A percentile compares a stretch with the other conserved stretches of the same genome.
These are phyloP conservation scores for Tolypocladium ophioglossoides DNA, from an alignment of 2,329 filamentous ascomycete species.

Conservation along the genomic window DNA sequence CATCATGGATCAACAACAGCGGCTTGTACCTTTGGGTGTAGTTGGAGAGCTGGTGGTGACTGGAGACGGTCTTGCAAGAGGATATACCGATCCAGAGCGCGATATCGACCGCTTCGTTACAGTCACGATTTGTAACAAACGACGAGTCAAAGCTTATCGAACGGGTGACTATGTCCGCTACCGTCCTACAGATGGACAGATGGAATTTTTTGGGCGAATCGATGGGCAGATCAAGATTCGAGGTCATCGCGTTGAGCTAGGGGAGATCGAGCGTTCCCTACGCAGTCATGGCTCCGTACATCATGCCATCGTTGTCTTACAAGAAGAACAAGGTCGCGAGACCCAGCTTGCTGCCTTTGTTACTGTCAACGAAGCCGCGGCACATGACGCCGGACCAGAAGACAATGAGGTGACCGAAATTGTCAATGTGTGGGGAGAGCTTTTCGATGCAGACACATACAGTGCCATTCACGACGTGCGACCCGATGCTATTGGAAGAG, in stretches of 20 bases:
- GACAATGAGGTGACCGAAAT: no score
- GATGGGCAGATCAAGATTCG: conserved; percentile 19
- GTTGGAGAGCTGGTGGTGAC: conserved; percentile 17
- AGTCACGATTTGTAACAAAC: no score
- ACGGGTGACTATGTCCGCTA: conserved; percentile 16
- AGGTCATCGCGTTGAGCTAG: conserved; percentile 18
- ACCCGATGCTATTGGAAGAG: no score
- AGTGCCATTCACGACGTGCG: neutral
- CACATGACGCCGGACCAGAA: neutral
- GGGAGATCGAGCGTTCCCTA: conserved; percentile 15
- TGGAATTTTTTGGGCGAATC: conserved; percentile 17
- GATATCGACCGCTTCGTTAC: neutral
- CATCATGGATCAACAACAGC: conserved; percentile 12
- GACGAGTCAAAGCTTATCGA: conserved; percentile 13
- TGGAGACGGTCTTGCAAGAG: conserved; percentile 13
- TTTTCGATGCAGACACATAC: neutral
- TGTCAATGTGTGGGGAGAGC: neutral
- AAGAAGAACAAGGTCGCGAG: conserved; percentile 1
- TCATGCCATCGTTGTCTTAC: conserved; percentile 9
- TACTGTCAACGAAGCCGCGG: neutral
- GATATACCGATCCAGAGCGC: neutral
- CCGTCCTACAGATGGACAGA: conserved; percentile 5
- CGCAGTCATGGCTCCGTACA: conserved; percentile 5
- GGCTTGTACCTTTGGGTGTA: conserved; percentile 13
- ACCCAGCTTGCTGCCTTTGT: conserved; percentile 7